Evolutionary conservation across 495 filamentous ascomycete species (phyloP).

Genomic region (Jackrogersella multiformis): DNA sequence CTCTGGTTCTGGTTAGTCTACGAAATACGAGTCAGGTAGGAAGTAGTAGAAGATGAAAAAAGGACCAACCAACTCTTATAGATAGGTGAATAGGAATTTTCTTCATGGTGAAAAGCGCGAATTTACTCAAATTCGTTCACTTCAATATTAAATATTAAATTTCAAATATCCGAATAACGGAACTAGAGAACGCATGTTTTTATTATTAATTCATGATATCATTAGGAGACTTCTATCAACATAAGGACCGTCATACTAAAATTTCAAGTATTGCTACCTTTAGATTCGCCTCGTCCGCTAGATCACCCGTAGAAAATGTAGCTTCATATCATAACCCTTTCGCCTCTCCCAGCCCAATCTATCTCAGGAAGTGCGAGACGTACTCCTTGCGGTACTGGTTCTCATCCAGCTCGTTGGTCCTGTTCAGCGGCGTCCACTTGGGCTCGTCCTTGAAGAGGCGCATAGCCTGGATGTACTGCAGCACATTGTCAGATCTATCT

Average conservation of each 20-base stretch:
- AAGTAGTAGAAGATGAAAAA: too few species aligned
- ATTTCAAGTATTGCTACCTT: slow-evolving; percentile 28
- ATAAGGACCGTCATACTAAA: slow-evolving; percentile 16
- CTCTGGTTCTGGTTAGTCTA: background rate
- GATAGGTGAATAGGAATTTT: background rate
- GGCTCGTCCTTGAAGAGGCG: slow-evolving; percentile 98
- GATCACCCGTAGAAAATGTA: slow-evolving; percentile 10
- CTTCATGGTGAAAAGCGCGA: background rate
- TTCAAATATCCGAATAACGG: background rate
- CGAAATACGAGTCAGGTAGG: background rate
- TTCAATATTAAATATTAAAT: background rate
- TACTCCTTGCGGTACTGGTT: slow-evolving; percentile 85
- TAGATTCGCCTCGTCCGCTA: background rate
- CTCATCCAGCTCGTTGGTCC: slow-evolving; percentile 76
- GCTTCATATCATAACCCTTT: slow-evolving; percentile 11
- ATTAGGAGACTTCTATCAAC: slow-evolving; percentile 13
- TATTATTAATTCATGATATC: slow-evolving; percentile 17
- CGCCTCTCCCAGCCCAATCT: background rate
- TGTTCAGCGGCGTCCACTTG: slow-evolving; percentile 96
- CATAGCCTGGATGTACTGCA: slow-evolving; percentile 93
- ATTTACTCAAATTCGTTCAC: background rate
- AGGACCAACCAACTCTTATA: too few species aligned
- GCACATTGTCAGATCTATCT: slow-evolving; percentile 13
- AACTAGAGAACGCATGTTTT: background rate
- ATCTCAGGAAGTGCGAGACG: slow-evolving; percentile 55